Base-by-base conservation (phyloP, 1,284 basidiomycete genomes). In the Leccinum pseudoinsigne region DNA sequence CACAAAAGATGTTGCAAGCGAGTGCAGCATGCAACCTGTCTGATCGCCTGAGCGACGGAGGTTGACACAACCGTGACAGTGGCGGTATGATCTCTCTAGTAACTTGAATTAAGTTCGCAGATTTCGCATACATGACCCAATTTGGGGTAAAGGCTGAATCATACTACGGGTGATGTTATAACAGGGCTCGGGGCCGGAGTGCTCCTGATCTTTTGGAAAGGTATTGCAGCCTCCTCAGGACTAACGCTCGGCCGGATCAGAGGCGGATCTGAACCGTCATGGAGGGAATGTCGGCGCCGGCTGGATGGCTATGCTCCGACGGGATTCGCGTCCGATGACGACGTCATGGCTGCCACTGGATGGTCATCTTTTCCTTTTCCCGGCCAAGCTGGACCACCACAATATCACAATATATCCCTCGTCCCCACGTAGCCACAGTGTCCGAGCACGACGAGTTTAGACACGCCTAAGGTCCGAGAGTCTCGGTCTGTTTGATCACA, bases 221-320 rank as follows among this genome's bases (percentile, higher is more conserved):
- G 34, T 85, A 86, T 69, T 76, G 81, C 7, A 74, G 72, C 1
- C 69, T 83, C 45, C 83, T 36, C 31, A 36, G 34, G 11, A 36
- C 36, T 85, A 0, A 77, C 81, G 0, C 69, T 77, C 50, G 87
- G 88, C 0, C 76, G 80, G 62, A 36, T 36, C 36, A 36, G 36
- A 36, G 31, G 31, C 31, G 31, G 70, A 79, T 90, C 18, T 76
- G 87, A 18, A 83, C 83, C 4, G 77, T 90, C n/a, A 85, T 89
- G 77, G 79, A 84, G 31, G 75, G 86, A 9, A 14, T 18, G 23
- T 26, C 14, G 18, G 34, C 11, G 21, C 23, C 18, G 45, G 45
- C 11, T 47, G 11, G 45, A 47, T 47, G 45, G 45, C 23, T 26
- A 23, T 53, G 51, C 23, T 53, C 51, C 31, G 10, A 6, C 55